Conservation (phyloP, 495 filamentous ascomycete genomes). For the Jackrogersella minutella region DNA sequence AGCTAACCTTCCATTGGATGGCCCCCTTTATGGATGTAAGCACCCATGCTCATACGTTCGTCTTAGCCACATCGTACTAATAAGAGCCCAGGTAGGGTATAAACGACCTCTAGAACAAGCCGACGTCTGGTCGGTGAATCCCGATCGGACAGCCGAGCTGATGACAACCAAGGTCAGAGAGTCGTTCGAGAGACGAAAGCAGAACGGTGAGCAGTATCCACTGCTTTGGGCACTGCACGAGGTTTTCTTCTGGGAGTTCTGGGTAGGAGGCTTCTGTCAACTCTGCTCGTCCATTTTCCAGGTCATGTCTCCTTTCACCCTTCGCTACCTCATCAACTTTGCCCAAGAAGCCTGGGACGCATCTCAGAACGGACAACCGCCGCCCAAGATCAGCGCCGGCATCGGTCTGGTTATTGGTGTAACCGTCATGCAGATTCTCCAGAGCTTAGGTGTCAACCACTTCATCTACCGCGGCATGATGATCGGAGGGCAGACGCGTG, state of each 20-base stretch:
- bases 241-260: constrained; percentile 85
- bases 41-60: constrained; percentile 6
- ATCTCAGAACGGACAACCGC: constrained; percentile 55
- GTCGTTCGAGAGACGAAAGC: constrained; percentile 71
- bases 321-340: constrained; percentile 80
- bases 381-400: constrained; percentile 70
- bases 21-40: constrained; percentile 70
- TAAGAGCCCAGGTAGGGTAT: constrained; percentile 69
- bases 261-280: constrained; percentile 79
- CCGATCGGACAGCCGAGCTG: constrained; percentile 72
- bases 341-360: constrained; percentile 78
- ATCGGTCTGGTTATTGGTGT: constrained; percentile 80
- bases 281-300: constrained; percentile 73
- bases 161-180: constrained; percentile 69
- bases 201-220: constrained; percentile 74
- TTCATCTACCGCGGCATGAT: constrained; percentile 85
- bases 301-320: constrained; percentile 76
- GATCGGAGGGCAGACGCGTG: constrained; percentile 78
- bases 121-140: constrained; percentile 90
- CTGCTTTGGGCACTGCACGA: constrained; percentile 85
- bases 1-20: constrained; percentile 73
- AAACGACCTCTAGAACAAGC: constrained; percentile 80
- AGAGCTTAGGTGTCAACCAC: constrained; percentile 78
- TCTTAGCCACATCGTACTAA: constrained; percentile 8
- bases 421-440: constrained; percentile 74